phyloP scores from a whole-genome alignment of 305 asterid genomes.

The Galium porrigens region DNA sequence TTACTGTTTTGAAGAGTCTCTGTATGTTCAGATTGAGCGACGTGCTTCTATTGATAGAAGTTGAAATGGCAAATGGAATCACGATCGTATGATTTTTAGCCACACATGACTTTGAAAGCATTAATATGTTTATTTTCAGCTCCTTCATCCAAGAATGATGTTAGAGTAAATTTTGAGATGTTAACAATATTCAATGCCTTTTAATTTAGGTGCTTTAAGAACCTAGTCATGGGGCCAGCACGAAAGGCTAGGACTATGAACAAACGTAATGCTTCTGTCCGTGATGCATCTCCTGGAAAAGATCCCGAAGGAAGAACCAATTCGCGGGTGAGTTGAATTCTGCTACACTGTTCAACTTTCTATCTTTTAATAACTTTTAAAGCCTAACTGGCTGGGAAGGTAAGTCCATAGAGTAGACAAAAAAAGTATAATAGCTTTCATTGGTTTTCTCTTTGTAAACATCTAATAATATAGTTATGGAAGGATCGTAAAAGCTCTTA shows the following conservation, averaged over 20 bases:
- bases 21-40: not conserved
- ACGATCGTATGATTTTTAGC: not conserved
- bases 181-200: not conserved
- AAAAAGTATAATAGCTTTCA: not conserved
- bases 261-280: slow-evolving; percentile 33
- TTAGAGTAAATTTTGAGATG: not conserved
- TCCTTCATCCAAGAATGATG: not conserved
- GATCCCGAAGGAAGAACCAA: slow-evolving; percentile 49
- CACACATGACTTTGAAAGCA: not conserved
- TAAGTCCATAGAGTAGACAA: not conserved
- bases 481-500: slow-evolving; percentile 1
- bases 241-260: slow-evolving; percentile 56
- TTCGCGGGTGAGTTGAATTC: slow-evolving; percentile 45
- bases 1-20: not conserved
- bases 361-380: not conserved
- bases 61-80: not conserved
- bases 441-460: not conserved
- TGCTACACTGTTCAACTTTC: slow-evolving; percentile 7
- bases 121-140: not conserved
- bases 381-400: not conserved
- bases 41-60: not conserved
- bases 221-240: slow-evolving; percentile 49
- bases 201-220: slow-evolving; percentile 14
- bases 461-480: not conserved
- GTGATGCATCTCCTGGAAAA: slow-evolving; percentile 55